Evolutionary conservation across 768 basidiomycete species (phyloP), one percentile per base, ranked within the genome.

Genomic region (Dioszegia crocea): DNA sequence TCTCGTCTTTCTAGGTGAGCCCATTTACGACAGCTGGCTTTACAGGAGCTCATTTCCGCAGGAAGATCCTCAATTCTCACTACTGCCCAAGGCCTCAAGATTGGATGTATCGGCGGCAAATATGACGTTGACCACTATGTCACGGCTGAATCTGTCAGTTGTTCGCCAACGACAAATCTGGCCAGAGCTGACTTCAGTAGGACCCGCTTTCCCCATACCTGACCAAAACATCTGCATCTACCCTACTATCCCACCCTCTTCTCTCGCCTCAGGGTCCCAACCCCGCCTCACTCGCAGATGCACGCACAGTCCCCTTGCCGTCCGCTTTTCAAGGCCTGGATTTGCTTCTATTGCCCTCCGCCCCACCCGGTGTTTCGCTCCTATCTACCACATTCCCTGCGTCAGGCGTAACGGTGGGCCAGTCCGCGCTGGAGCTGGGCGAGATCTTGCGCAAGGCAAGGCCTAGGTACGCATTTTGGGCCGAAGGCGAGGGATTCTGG

Each of bases 391-490:
- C 27, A 70, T 70, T 79, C 17, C 64, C 78, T 10, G 56, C 33
- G 6, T 63, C 63, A 45, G 82, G 81, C 4, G 84, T 84, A 0
- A 80, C 81, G 0, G 83, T 86, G 16, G 77, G 89, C 4, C 84
- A 87, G 62, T 85, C 88, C 38, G 76, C 67, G 0, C 45, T 61
- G 2, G 72, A 73, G 1, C 40, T 78, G 3, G 67, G 65, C 1
- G 77, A 77, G 40, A 60, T 78, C 4, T 65, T 77, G 2, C 53
- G 62, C 11, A 63, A 65, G 27, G 84, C 83, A 24, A 87, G 86
- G 67, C 92, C 94, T 1, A 83, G 89, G 49, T 99, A 99, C 78
- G 86, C 93, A 67, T 89, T 98, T 71, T 83, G 87, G 48, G 81
- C 81, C 9, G 84, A 83, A 14, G 84, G 85, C 0, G 77, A 80